A percentile compares a stretch with the other conserved stretches of the same genome.
Conservation (phyloP, 2,329 filamentous ascomycete genomes). For the Scleromitrula shiraiana region DNA sequence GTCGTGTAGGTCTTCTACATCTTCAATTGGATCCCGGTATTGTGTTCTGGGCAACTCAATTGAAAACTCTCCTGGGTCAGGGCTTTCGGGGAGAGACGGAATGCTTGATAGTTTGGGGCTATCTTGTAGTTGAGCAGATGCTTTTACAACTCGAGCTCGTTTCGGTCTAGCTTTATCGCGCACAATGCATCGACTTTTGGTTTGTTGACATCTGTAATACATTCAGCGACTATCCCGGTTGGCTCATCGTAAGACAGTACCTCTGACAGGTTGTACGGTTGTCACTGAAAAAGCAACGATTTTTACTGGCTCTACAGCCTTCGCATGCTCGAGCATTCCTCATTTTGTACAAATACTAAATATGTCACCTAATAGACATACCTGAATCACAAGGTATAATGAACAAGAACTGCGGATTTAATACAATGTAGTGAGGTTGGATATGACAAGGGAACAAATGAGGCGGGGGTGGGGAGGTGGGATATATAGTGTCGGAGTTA, state of each 20-base stretch:
- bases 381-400: too few relatives aligned
- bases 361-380: not conserved
- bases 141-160: conserved; percentile 16
- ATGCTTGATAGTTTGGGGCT: not conserved
- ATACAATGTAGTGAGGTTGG: not conserved
- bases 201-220: conserved; percentile 19
- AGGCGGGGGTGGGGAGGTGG: too few relatives aligned
- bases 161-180: conserved; percentile 25
- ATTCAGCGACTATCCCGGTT: too few relatives aligned
- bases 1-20: conserved; percentile 16
- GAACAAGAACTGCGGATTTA: not conserved
- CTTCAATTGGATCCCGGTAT: conserved; percentile 16
- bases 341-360: conserved; percentile 4
- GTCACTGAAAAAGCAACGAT: conserved; percentile 21
- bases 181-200: conserved; percentile 21
- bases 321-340: conserved; percentile 28
- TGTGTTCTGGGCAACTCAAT: conserved; percentile 20
- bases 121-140: not conserved
- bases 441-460: not conserved
- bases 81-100: not conserved
- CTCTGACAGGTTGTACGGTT: conserved; percentile 19
- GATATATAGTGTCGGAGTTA: too few relatives aligned
- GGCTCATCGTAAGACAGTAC: too few relatives aligned
- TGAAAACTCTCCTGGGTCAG: conserved; percentile 17
- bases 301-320: conserved; percentile 25